These are phyloP conservation scores for Hanseniaspora valbyensis DNA, from an alignment of 805 yeast genomes.

Conservation along the genomic window DNA sequence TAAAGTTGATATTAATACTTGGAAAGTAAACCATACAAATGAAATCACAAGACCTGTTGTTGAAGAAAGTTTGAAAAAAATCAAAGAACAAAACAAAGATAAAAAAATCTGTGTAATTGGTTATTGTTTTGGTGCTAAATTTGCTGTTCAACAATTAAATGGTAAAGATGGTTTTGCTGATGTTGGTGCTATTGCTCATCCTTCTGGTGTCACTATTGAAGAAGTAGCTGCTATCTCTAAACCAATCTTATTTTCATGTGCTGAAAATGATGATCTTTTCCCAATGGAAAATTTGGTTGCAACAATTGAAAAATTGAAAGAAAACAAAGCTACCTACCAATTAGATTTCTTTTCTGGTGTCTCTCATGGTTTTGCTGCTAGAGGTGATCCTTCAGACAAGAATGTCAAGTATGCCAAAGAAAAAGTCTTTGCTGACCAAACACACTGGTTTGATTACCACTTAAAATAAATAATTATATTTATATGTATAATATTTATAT, in stretches of 20 bases:
- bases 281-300: slow-evolving; percentile 49
- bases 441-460: slow-evolving; percentile 25
- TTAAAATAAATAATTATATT: background rate
- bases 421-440: slow-evolving; percentile 40
- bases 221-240: slow-evolving; percentile 50
- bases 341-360: slow-evolving; percentile 53
- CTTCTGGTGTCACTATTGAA: slow-evolving; percentile 56
- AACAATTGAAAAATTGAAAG: slow-evolving; percentile 49
- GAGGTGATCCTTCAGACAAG: slow-evolving; percentile 56
- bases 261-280: slow-evolving; percentile 58
- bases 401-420: slow-evolving; percentile 53
- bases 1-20: slow-evolving; percentile 28
- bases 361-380: slow-evolving; percentile 67
- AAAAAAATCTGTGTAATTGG: slow-evolving; percentile 52
- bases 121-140: slow-evolving; percentile 79
- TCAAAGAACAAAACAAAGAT: slow-evolving; percentile 38
- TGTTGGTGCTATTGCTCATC: slow-evolving; percentile 73
- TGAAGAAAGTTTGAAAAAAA: slow-evolving; percentile 35
- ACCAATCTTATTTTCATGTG: slow-evolving; percentile 64
- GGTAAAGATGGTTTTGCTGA: slow-evolving; percentile 34
- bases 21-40: slow-evolving; percentile 46
- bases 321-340: slow-evolving; percentile 46
- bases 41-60: slow-evolving; percentile 41
- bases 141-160: slow-evolving; percentile 40
- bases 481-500: background rate